Base-by-base conservation (phyloP, 1,284 basidiomycete species). In the Microbotryum silenes-acaulis region DNA sequence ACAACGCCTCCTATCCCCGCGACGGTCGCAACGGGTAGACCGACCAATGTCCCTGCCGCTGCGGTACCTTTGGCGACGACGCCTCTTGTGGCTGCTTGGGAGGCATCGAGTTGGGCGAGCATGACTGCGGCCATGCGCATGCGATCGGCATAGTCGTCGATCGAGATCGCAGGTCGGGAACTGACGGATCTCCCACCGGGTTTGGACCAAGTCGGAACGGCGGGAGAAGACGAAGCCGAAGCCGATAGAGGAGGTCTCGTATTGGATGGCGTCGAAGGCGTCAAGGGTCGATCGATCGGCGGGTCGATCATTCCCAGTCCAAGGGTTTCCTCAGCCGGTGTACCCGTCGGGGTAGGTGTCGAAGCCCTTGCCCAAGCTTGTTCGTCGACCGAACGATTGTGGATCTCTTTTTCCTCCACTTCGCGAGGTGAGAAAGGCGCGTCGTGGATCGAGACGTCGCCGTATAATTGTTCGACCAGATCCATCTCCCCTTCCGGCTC, bases 91-190 rank as follows among this genome's bases (percentile, higher is more conserved):
- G 63, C 65, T 21, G 71, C 68, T 51, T 74, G 72, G 64, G 84
- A 92, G 1, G 90, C 85, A 70, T 93, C 97, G 50, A 99, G 82
- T 77, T 99, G 94, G 1, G 94, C 88, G 25, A 99, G 84, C 94
- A 99, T 97, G 71, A 98, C 87, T 4, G 96, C 94, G 1, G 94
- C 94, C 12, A 92, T 97, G 18, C 91, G 85, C 94, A 98, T 98
- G 50, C 94, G 84, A 72, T 97, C 90, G 0, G 94, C 94, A 74
- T 98, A 98, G 70, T 98, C 94, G 72, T 98, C 93, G 33, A 98
- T 78, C 2, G 78, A 78, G 61, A 80, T 77, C 9, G 75, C 71
- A 2, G 72, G 73, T 50, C 76, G 74, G 18, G 67, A 62, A 9
- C 72, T 56, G 21, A 65, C 51, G n/a, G 64, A 54, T 49, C 68